These are phyloP conservation scores for Verticillium nubilum DNA, from an alignment of 2,329 filamentous ascomycete species.

Conservation along the genomic window DNA sequence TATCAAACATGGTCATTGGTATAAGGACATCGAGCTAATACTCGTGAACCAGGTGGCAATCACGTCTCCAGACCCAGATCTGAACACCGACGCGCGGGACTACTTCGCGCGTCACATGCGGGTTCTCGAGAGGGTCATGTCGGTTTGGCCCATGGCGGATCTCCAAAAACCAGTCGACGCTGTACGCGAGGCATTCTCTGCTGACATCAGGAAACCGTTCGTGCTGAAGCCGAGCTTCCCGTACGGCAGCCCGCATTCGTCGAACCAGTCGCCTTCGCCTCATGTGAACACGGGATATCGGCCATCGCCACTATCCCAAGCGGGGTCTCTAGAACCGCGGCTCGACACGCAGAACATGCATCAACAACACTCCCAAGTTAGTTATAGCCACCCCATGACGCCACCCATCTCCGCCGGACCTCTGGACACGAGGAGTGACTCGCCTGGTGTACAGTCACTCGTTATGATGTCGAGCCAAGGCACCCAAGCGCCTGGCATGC, in stretches of 20 bases:
- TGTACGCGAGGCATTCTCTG: slow-evolving; percentile 85
- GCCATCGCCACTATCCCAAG: slow-evolving; percentile 34
- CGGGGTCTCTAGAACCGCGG: slow-evolving; percentile 47
- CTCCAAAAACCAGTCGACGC: slow-evolving; percentile 87
- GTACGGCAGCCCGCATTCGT: slow-evolving; percentile 70
- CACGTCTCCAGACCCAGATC: slow-evolving; percentile 84
- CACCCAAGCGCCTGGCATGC: slow-evolving; percentile 45
- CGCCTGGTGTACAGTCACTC: slow-evolving; percentile 65
- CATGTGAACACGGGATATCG: slow-evolving; percentile 45
- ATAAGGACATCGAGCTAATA: not conserved
- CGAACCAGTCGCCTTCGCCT: slow-evolving; percentile 58
- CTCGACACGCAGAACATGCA: slow-evolving; percentile 45
- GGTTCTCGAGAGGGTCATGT: slow-evolving; percentile 79
- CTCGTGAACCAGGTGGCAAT: slow-evolving; percentile 65
- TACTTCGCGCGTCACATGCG: slow-evolving; percentile 95
- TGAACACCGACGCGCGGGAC: slow-evolving; percentile 77
- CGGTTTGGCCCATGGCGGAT: slow-evolving; percentile 81
- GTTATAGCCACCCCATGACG: slow-evolving; percentile 71
- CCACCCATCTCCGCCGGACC: slow-evolving; percentile 71
- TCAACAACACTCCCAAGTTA: slow-evolving; percentile 53
- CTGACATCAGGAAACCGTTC: slow-evolving; percentile 78
- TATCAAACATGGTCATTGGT: slow-evolving; percentile 14
- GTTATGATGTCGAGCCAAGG: slow-evolving; percentile 62
- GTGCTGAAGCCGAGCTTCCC: slow-evolving; percentile 84
- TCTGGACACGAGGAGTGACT: slow-evolving; percentile 72